Evolutionary conservation across 495 filamentous ascomycete species (phyloP), one percentile per base, ranked within the genome.

Genomic region (Lasiosphaeriaceae sp.): DNA sequence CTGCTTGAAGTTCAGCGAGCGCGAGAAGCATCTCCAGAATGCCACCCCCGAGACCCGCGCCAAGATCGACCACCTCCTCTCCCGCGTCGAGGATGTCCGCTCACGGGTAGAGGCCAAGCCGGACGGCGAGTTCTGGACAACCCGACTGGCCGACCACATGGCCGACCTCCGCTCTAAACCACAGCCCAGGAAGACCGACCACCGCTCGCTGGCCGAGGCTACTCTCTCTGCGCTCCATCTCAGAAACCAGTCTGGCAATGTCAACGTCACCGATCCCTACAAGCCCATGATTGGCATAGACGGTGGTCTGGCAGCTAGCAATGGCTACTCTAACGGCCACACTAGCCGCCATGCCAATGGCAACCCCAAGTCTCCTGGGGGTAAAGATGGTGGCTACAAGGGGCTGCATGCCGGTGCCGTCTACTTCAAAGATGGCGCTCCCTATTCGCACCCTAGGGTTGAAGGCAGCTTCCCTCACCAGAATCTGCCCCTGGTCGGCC

Each of bases 71-170:
- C 57, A 59, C 35, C 20, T 54, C 14, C 51, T 59, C 11, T 59
- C 57, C 7, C 45, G 57, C 1, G 51, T 55, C 14, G 29, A 59
- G 17, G 34, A 54, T 11, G 51, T 59, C 12, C 45, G 57, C 7
- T 48, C 35, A 35, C 44, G 49, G 7, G 29, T 59, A 11, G 51
- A 59, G 19, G 31, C 41, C 17, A 44, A 50, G 0, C n/a, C 57
- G 9, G 57, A 59, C 14, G 57, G 57, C n/a, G 57, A 54, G 37
- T 59, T 59, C 57, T 59, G 57, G 57, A 59, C 57, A 0, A 35
- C 26, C 46, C 49, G 35, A 3, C 45, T 59, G 5, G 57, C 57
- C 50, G 57, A 59, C 47, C 57, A 59, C 51, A 37, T 59, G 45
- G 31, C 57, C 14, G 57, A 59, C 47, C 47, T 59, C 51, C 44